Base-by-base conservation (phyloP, 768 basidiomycete genomes). In the Chalciporus sphaerocephalus region DNA sequence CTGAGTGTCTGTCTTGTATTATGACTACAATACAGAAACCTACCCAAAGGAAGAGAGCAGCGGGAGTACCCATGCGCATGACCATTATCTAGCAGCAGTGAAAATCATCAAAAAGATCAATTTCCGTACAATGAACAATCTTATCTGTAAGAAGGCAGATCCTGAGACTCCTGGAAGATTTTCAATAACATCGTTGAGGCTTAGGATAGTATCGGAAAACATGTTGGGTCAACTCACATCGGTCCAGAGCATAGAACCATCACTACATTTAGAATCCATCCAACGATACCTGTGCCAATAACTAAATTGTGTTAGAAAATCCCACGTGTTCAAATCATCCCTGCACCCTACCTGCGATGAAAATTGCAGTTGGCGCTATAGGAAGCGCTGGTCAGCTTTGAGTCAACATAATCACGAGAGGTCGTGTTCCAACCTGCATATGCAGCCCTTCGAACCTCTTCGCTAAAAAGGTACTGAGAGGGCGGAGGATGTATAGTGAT, bases 261-360 rank as follows among this genome's bases (percentile, higher is more conserved):
- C 5, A 91, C 83, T 51, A 95, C 87, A 65, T 93, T 95, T 49
- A 92, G 74, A 8, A 93, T 57, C 90, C 90, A 92, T 25, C 90
- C 89, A 50, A 90, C 74, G 36, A 85, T 66, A 44, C 85, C 85
- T 4, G 85, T 87, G 5, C 86, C 85, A 46, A 88, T 69, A 22
- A 88, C 87, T 80, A 46, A 11, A 33, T 27, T 28, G 22, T 17
- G 40, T 49, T 12, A 50, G 30, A 39, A 5, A 18, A 21, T 22
- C 17, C 33, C 7, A n/a, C 38, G 38, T 27, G 16, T 23, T 17
- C 20, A 1, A n/a, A n/a, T n/a, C 12, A 22, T 33, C 23, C 11
- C 10, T 1, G 6, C 3, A 32, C 33, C 53, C 10, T 39, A 64
- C 55, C 76, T 37, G 81, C 79, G 47, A 81, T 75, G 59, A 83